Evolutionary conservation across 1,284 basidiomycete genomes (phyloP).

Genomic region (Leucoagaricus sp.): DNA sequence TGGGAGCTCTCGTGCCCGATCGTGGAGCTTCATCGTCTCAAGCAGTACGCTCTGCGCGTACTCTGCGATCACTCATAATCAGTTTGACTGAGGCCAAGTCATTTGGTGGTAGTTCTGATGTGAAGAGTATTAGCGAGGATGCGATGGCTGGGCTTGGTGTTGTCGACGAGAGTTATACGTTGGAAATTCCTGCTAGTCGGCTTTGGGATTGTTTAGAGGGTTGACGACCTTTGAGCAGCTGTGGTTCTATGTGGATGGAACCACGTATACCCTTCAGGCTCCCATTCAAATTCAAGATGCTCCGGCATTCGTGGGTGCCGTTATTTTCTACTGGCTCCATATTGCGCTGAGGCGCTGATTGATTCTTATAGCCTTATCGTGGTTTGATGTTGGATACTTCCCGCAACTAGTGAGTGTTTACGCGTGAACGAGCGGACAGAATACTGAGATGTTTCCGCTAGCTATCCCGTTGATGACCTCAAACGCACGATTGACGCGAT

Average conservation of each 20-base stretch:
- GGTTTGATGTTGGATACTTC: constrained; percentile 77
- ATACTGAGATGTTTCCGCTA: constrained; percentile 26
- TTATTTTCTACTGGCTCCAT: background rate
- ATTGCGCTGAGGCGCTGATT: background rate
- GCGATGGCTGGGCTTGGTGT: constrained; percentile 52
- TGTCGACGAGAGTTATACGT: constrained; percentile 67
- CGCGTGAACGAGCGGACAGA: too few relatives aligned
- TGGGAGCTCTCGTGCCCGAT: constrained; percentile 52
- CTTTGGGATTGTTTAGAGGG: constrained; percentile 81
- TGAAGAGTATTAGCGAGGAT: constrained; percentile 54
- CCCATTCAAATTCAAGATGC: constrained; percentile 55
- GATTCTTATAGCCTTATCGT: constrained; percentile 7
- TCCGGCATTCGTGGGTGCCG: constrained; percentile 60
- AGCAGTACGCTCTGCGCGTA: constrained; percentile 37
- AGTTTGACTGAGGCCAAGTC: background rate
- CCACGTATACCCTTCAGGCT: constrained; percentile 57
- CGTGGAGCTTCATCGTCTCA: constrained; percentile 39
- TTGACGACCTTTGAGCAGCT: constrained; percentile 82
- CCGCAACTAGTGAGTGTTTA: constrained; percentile 42
- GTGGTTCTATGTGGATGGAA: constrained; percentile 58
- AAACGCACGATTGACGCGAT: constrained; percentile 80
- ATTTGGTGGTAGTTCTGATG: background rate
- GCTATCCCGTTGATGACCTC: constrained; percentile 69
- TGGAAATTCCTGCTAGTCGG: constrained; percentile 67
- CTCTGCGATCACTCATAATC: background rate